Evolutionary conservation across 106 monocot species (phyloP).

Genomic region (Amphibolis antarctica): DNA sequence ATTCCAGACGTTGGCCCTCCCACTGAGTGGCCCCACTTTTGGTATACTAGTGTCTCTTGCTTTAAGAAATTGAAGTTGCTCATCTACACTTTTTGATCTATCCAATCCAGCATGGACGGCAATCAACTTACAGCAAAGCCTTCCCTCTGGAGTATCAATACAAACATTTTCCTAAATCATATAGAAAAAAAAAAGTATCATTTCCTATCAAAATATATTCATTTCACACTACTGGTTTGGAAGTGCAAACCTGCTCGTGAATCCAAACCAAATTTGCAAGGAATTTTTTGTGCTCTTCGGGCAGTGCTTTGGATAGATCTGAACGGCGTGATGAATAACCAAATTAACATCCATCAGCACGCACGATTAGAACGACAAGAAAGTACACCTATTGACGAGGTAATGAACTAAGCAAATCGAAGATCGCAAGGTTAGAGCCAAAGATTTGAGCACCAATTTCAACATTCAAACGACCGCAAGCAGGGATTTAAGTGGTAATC

Average conservation of each 20-base stretch:
- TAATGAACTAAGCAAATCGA: too few species aligned
- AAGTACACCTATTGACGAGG: too few species aligned
- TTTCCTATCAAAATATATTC: too few species aligned
- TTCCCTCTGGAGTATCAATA: conserved; percentile 46
- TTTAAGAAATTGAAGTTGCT: conserved; percentile 46
- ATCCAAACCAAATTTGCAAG: conserved; percentile 70
- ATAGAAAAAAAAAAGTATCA: too few species aligned
- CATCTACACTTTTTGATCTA: conserved; percentile 43
- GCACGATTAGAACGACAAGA: too few species aligned
- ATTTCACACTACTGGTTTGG: background rate
- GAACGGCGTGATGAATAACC: background rate
- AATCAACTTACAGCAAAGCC: conserved; percentile 49
- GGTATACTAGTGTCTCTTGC: conserved; percentile 60
- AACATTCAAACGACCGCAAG: too few species aligned
- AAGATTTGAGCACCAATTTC: too few species aligned
- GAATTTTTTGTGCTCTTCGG: conserved; percentile 72
- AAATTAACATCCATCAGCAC: background rate
- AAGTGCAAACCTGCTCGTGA: conserved; percentile 62
- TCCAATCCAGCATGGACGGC: conserved; percentile 89
- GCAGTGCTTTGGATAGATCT: conserved; percentile 72
- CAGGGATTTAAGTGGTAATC: too few species aligned
- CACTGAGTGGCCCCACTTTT: conserved; percentile 67
- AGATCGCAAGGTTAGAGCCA: too few species aligned
- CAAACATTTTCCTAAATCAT: conserved; percentile 51
- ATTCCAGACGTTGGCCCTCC: conserved; percentile 70